A percentile compares a stretch with the other conserved stretches of the same genome.
Evolutionary conservation across 2,329 filamentous ascomycete species (phyloP).

Genomic region (Pyricularia pennisetigena): DNA sequence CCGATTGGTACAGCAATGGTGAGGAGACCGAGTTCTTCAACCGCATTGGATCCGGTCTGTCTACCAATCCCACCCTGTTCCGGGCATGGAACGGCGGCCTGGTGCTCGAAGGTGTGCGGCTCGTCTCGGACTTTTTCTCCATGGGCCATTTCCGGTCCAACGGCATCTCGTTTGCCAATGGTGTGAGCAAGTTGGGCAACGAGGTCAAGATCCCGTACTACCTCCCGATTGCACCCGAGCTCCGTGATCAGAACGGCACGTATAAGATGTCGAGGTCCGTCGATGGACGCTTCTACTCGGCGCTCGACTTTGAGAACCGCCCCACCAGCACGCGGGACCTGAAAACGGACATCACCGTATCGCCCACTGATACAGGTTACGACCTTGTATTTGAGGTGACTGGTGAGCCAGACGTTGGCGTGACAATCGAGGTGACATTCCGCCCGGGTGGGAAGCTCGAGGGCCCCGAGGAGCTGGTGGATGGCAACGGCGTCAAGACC

Average conservation of each 20-base stretch:
- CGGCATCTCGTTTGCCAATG: background rate
- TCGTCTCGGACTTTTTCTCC: slow-evolving; percentile 4
- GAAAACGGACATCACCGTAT: slow-evolving; percentile 1
- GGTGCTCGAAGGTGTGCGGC: background rate
- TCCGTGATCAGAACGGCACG: background rate
- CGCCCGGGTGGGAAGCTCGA: background rate
- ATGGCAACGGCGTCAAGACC: background rate
- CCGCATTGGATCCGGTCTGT: background rate
- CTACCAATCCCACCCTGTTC: slow-evolving; percentile 3
- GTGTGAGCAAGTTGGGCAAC: background rate
- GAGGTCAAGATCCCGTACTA: slow-evolving; percentile 4
- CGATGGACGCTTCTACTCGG: slow-evolving; percentile 1
- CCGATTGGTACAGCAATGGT: slow-evolving; percentile 1
- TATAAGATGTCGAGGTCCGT: slow-evolving; percentile 1
- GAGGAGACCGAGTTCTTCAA: slow-evolving; percentile 3
- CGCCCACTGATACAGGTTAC: background rate
- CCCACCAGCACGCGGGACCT: slow-evolving; percentile 1
- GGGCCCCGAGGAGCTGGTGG: background rate
- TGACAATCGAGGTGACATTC: slow-evolving; percentile 1
- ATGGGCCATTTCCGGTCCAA: slow-evolving; percentile 4
- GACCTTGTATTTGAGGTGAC: background rate
- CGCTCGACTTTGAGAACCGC: slow-evolving; percentile 1
- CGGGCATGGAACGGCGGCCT: background rate
- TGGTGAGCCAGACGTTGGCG: slow-evolving; percentile 1
- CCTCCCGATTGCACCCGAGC: background rate